Percentiles rank a stretch among this genome's conserved stretches.
These are phyloP conservation scores for Elsinoe australis DNA, from an alignment of 2,329 filamentous ascomycete genomes.

Conservation along the genomic window DNA sequence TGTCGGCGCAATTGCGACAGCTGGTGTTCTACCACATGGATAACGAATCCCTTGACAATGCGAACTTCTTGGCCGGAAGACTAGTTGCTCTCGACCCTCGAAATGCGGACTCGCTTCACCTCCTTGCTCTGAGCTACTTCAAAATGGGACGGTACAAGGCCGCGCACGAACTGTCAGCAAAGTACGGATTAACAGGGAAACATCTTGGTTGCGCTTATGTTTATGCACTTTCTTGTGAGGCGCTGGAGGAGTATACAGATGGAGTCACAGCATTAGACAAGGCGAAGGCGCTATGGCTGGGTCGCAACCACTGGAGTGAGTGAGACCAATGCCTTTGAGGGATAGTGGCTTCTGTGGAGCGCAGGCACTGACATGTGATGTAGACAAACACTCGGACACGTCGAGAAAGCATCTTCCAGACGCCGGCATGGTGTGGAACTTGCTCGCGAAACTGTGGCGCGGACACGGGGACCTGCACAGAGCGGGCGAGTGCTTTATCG, in stretches of 20 bases:
- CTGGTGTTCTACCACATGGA: constrained; percentile 71
- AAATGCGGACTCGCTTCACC: constrained; percentile 70
- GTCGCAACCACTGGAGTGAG: constrained; percentile 70
- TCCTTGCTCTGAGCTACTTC: constrained; percentile 77
- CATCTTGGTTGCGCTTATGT: constrained; percentile 86
- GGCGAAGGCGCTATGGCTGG: constrained; percentile 65
- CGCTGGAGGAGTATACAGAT: constrained; percentile 68
- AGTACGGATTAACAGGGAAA: constrained; percentile 58
- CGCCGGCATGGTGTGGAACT: constrained; percentile 69
- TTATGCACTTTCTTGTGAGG: constrained; percentile 81
- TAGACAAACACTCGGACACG: constrained; percentile 66
- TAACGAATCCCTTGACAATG: constrained; percentile 81
- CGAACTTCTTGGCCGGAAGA: constrained; percentile 85
- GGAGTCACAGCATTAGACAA: constrained; percentile 80
- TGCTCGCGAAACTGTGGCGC: constrained; percentile 81
- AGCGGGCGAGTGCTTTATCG: constrained; percentile 79
- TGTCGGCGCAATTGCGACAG: constrained; percentile 55
- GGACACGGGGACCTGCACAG: constrained; percentile 72
- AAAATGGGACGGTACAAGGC: constrained; percentile 75
- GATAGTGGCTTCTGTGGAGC: not conserved
- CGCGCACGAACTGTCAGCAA: constrained; percentile 74
- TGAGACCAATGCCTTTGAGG: too few species aligned
- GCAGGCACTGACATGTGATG: constrained; percentile 19
- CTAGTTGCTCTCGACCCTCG: constrained; percentile 76
- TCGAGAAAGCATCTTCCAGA: constrained; percentile 70